Percentiles rank a stretch among this genome's conserved stretches.
Evolutionary conservation across 2,329 filamentous ascomycete genomes (phyloP).

Genomic region (Myriosclerotinia curreyana): DNA sequence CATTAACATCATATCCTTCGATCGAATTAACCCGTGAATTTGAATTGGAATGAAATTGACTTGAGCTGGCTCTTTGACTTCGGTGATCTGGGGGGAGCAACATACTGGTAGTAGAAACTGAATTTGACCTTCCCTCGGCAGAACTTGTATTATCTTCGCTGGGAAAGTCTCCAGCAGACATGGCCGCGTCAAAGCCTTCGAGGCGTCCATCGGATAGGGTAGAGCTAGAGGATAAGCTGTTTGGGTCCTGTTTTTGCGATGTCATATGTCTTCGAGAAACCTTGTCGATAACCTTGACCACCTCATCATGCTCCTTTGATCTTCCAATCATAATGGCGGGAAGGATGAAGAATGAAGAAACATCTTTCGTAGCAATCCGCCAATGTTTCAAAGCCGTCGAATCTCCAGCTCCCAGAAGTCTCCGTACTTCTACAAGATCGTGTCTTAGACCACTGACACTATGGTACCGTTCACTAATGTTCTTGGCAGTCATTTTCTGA

Average conservation of each 20-base stretch:
- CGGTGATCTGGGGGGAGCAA: slow-evolving; percentile 22
- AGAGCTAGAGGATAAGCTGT: slow-evolving; percentile 53
- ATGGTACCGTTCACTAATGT: slow-evolving; percentile 82
- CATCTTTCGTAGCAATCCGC: slow-evolving; percentile 76
- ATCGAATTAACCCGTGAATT: slow-evolving; percentile 32
- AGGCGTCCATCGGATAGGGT: slow-evolving; percentile 46
- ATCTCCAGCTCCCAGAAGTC: slow-evolving; percentile 73
- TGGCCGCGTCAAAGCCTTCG: slow-evolving; percentile 39
- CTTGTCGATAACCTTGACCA: slow-evolving; percentile 73
- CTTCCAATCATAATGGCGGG: slow-evolving; percentile 80
- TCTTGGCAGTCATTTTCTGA: slow-evolving; percentile 88
- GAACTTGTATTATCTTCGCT: slow-evolving; percentile 59
- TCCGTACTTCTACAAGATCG: slow-evolving; percentile 72
- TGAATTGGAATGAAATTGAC: slow-evolving; percentile 26
- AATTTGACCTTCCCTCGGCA: slow-evolving; percentile 45
- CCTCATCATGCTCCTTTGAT: slow-evolving; percentile 64
- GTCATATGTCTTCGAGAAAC: slow-evolving; percentile 64
- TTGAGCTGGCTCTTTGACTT: slow-evolving; percentile 24
- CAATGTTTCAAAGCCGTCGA: slow-evolving; percentile 67
- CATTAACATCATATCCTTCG: slow-evolving; percentile 28
- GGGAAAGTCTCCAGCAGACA: slow-evolving; percentile 49
- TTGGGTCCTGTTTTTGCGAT: slow-evolving; percentile 43
- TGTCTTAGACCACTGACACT: slow-evolving; percentile 82
- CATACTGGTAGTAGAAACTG: slow-evolving; percentile 21
- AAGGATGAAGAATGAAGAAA: slow-evolving; percentile 75